A percentile compares a stretch with the other conserved stretches of the same genome.
These are phyloP conservation scores for Panus rudis DNA, from an alignment of 768 basidiomycete species.

Conservation along the genomic window DNA sequence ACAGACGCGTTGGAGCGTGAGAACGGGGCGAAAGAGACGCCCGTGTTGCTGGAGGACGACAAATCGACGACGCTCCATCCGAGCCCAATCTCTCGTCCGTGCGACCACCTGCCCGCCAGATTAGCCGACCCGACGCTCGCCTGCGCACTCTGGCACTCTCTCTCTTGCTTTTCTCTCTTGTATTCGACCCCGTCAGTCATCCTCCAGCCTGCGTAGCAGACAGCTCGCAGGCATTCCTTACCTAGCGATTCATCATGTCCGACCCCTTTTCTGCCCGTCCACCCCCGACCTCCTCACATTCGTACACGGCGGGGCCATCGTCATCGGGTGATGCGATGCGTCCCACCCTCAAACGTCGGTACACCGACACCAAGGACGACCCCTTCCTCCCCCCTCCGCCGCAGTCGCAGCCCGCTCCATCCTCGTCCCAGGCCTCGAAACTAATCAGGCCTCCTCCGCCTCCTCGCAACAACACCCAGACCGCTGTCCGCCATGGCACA, in stretches of 20 bases:
- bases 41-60: slow-evolving; percentile 8
- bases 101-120: neutral
- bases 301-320: too few species aligned
- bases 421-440: neutral
- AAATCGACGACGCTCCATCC: slow-evolving; percentile 10
- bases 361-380: slow-evolving; percentile 5
- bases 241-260: too few species aligned
- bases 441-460: neutral
- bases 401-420: slow-evolving; percentile 3
- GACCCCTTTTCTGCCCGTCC: slow-evolving; percentile 14
- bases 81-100: slow-evolving; percentile 2
- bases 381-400: slow-evolving; percentile 2
- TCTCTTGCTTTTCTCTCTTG: slow-evolving; percentile 13
- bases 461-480: neutral
- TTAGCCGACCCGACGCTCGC: neutral
- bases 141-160: neutral
- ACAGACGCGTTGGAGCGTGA: slow-evolving; percentile 27
- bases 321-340: slow-evolving; percentile 3
- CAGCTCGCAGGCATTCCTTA: too few species aligned
- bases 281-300: slow-evolving; percentile 14
- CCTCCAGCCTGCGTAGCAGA: slow-evolving; percentile 3
- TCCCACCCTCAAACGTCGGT: slow-evolving; percentile 13
- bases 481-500: slow-evolving; percentile 5
- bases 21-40: slow-evolving; percentile 30
- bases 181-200: neutral